Base-by-base conservation (phyloP, 495 filamentous ascomycete genomes). In the Aspergillus cristatus region DNA sequence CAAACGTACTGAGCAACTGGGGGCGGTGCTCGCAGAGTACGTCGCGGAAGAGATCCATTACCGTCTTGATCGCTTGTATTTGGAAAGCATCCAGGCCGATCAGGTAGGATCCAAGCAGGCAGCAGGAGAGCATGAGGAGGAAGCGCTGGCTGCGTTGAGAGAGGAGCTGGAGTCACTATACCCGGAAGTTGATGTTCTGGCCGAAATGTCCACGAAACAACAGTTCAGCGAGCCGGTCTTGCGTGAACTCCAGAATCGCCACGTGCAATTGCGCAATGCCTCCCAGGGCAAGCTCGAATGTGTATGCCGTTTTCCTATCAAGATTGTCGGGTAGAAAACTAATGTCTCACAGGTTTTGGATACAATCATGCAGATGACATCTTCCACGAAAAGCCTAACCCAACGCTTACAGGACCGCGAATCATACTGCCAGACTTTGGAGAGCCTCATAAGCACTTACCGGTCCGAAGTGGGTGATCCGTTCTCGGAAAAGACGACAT, bases 161-260 rank as follows among this genome's bases (percentile, higher is more conserved):
- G 67, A 72, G 28, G 78, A 82, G 38, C 49, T 81, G 3, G 76
- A 78, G 25, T 75, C 77, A 11, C 51, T 82, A 3, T 78, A 78
- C 40, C 67, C 74, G 0, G 78, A 82, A 41, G 75, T 82, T 42
- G 65, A 75, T 10, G 67, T 76, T 2, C 62, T 82, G 22, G 71
- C 76, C 2, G 72, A 80, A 41, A 75, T 82, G 66, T 71, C 73
- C 16, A 65, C 67, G 1, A 71, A 74, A 48, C 75, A 81, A 39
- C 70, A 79, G 46, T 76, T 70, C 45, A 54, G 73, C 3, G 65
- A 74, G 42, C 76, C 73, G 1, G 75, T 78, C 12, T 56, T 79
- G 3, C 59, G 49, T 1, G 61, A 58, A 36, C 51, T 70, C 22
- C 49, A 55, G 24, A 48, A 54, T 20, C 49, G 54, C 18, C 58